A percentile compares a stretch with the other conserved stretches of the same genome.
Conservation (phyloP, 345 rosid genomes). For the Salix exigua region DNA sequence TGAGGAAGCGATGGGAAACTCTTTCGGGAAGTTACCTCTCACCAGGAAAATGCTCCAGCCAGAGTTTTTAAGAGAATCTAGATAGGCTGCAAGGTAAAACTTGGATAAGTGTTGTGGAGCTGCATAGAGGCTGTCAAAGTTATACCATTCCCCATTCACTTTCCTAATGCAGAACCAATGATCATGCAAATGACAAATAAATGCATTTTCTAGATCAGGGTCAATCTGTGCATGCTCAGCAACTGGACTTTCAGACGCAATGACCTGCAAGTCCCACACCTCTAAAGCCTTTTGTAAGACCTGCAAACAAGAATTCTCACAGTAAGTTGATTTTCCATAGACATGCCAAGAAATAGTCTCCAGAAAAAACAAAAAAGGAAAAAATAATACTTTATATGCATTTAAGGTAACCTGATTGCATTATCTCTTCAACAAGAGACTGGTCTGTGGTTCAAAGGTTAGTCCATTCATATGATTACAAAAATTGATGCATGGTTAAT, state of each 20-base stretch:
- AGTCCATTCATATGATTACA: background rate
- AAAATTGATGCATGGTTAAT: background rate
- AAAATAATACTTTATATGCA: background rate
- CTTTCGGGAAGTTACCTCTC: conserved; percentile 82
- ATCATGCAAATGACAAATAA: conserved; percentile 90
- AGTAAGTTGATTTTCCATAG: background rate
- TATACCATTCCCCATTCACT: conserved; percentile 89
- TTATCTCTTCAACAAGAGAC: background rate
- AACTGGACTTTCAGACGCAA: conserved; percentile 77
- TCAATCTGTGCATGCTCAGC: conserved; percentile 91
- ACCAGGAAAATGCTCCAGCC: conserved; percentile 96
- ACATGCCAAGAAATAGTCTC: conserved; percentile 10
- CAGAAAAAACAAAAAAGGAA: background rate
- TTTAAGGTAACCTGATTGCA: background rate
- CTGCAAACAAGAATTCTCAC: conserved; percentile 33
- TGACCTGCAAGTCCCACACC: conserved; percentile 89
- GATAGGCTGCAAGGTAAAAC: conserved; percentile 82
- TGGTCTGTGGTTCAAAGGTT: background rate
- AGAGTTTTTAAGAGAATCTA: conserved; percentile 73
- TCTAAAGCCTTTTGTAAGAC: conserved; percentile 90
- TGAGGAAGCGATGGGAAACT: conserved; percentile 62
- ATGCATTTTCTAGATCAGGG: conserved; percentile 82
- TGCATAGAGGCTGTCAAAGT: conserved; percentile 85
- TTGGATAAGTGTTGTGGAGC: conserved; percentile 86
- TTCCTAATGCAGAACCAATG: conserved; percentile 94